Percentiles rank a stretch among this genome's conserved stretches.
Evolutionary conservation across 257 asterid species (phyloP).

Genomic region (Solanum appendiculatum): DNA sequence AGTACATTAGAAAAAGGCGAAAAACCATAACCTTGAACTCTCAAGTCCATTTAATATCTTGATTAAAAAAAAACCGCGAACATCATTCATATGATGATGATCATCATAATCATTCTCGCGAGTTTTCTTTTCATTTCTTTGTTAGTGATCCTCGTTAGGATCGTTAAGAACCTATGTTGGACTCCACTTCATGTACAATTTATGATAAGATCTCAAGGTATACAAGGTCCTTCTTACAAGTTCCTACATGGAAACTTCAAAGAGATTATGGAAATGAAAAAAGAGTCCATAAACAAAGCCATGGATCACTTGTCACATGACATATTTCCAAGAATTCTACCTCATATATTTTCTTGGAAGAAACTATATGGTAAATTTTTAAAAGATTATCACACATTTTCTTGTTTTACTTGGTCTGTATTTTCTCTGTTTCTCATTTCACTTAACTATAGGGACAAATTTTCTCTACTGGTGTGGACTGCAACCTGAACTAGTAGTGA

Average conservation of each 20-base stretch:
- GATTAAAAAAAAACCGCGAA: not conserved
- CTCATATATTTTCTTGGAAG: conserved; percentile 40
- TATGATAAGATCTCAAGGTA: conserved; percentile 39
- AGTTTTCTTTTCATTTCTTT: conserved; percentile 12
- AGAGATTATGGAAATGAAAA: conserved; percentile 35
- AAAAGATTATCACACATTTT: not conserved
- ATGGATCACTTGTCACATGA: conserved; percentile 41
- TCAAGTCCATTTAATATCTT: not conserved
- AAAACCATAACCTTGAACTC: not conserved
- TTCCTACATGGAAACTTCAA: conserved; percentile 49
- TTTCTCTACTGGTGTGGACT: conserved; percentile 49
- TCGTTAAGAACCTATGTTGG: conserved; percentile 33
- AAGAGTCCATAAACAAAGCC: conserved; percentile 16
- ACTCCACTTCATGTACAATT: conserved; percentile 21
- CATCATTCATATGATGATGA: not conserved
- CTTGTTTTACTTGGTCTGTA: not conserved
- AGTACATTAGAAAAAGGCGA: not conserved
- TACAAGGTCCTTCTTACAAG: conserved; percentile 43
- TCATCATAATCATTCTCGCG: not conserved
- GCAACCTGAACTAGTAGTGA: conserved; percentile 46
- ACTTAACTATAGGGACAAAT: conserved; percentile 23
- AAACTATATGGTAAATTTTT: conserved; percentile 28
- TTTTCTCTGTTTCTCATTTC: not conserved
- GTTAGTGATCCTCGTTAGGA: conserved; percentile 4
- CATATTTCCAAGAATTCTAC: conserved; percentile 48